A percentile compares a stretch with the other conserved stretches of the same genome.
Conservation (phyloP, 768 basidiomycete species). For the Tricholoma matsutake region DNA sequence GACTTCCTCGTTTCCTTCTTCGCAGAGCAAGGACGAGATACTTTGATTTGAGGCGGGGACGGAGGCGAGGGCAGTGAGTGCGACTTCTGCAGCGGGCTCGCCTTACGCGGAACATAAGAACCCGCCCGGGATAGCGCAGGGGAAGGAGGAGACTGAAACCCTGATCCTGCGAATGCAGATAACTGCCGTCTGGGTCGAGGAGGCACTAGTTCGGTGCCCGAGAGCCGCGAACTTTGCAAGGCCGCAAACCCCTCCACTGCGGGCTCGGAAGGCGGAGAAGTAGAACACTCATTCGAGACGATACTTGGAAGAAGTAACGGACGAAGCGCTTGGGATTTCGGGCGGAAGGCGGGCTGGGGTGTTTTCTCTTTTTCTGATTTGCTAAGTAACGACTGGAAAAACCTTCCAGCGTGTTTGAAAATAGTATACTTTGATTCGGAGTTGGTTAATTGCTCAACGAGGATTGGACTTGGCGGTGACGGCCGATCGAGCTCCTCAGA, state of each 20-base stretch:
- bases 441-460: not conserved
- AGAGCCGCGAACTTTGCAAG: not conserved
- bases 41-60: not conserved
- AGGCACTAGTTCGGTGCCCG: not conserved
- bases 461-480: not conserved
- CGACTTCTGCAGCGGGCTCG: slow-evolving; percentile 1
- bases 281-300: not conserved
- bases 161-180: not conserved
- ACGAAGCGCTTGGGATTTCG: not conserved
- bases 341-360: not conserved
- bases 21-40: not conserved
- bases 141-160: not conserved
- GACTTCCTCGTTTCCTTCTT: not conserved
- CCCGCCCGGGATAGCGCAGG: not conserved
- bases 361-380: not conserved
- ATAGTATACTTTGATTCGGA: not conserved
- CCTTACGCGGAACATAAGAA: not conserved
- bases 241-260: not conserved
- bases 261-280: not conserved
- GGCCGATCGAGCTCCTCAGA: slow-evolving; percentile 1
- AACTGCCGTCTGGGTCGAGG: not conserved
- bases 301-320: not conserved
- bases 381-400: not conserved
- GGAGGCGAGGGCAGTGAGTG: not conserved
- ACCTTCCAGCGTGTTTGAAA: not conserved